Conservation (phyloP, 2,329 filamentous ascomycete genomes). For the Colletotrichum sp. region DNA sequence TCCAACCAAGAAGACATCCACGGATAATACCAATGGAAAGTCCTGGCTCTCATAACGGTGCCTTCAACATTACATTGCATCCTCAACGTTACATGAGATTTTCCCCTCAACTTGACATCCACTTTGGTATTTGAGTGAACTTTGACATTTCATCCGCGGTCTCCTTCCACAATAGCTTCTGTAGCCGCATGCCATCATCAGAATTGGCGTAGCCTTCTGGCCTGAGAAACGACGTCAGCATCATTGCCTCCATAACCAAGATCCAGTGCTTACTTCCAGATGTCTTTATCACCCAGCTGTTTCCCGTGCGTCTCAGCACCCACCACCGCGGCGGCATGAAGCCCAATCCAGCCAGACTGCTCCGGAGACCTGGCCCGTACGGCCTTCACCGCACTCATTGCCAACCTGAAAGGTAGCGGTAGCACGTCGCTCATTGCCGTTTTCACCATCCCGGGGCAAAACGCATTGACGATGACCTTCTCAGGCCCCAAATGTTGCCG, state of each 20-base stretch:
- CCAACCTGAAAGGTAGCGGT: background rate
- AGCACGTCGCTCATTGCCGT: constrained; percentile 4
- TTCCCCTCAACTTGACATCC: background rate
- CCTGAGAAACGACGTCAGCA: background rate
- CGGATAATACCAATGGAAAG: background rate
- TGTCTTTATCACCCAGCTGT: background rate
- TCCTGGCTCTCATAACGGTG: background rate
- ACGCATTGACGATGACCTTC: constrained; percentile 1
- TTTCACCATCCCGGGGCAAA: constrained; percentile 12
- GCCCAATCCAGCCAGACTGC: background rate
- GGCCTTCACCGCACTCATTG: background rate
- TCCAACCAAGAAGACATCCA: background rate
- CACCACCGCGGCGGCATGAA: background rate
- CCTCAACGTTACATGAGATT: background rate
- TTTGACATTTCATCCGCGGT: background rate
- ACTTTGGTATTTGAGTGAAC: background rate
- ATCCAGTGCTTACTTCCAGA: constrained; percentile 1
- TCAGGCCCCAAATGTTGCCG: background rate
- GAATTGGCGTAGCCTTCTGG: background rate
- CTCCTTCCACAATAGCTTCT: background rate
- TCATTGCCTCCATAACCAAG: background rate
- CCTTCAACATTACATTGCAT: background rate
- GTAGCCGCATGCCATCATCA: background rate
- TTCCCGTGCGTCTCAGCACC: constrained; percentile 6
- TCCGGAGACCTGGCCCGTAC: background rate